Base-by-base conservation (phyloP, 1,284 basidiomycete species). In the Laetiporus sulphureus region DNA sequence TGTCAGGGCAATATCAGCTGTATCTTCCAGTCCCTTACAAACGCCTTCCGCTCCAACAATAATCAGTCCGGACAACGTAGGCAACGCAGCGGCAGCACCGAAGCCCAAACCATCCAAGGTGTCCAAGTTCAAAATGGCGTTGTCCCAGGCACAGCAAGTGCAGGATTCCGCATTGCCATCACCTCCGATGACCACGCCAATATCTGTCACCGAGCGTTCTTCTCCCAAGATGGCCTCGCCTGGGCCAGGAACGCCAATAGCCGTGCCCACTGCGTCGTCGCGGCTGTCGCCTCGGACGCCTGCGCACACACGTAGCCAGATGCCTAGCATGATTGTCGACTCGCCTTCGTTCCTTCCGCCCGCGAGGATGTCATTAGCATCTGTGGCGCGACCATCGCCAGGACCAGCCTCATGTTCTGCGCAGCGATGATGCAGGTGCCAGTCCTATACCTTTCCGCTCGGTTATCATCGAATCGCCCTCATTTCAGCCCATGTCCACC, bases 51-150 rank as follows among this genome's bases (percentile, higher is more conserved):
- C n/a, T n/a, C n/a, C n/a, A n/a, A n/a, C n/a, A n/a, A n/a, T n/a
- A n/a, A n/a, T n/a, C n/a, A n/a, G n/a, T n/a, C n/a, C n/a, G n/a
- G n/a, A 27, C 25, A 27, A 13, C 32, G 8, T 16, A 7, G 16
- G 18, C 32, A 12, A 7, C 16, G 32, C 15, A 15, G 15, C 10
- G 16, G 32, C 6, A 8, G 24, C 13, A n/a, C 5, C 40, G n/a
- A n/a, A 34, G 32, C 24, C 15, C 24, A 42, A 32, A 21, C 32
- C 27, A 24, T 37, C 37, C 5, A 46, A 42, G 37, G 41, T 40
- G 3, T 46, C 45, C 4, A 46, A 40, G 22, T 46, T 74, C 56
- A 71, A 65, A 45, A 39, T 61, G 32, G 49, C 59, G 15, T 53
- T 55, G 8, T 30, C 40, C 2, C 44, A 31, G 27, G 33, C 45